Evolutionary conservation across 1,139 yeast genomes (phyloP).

Genomic region (Pichia sp.): DNA sequence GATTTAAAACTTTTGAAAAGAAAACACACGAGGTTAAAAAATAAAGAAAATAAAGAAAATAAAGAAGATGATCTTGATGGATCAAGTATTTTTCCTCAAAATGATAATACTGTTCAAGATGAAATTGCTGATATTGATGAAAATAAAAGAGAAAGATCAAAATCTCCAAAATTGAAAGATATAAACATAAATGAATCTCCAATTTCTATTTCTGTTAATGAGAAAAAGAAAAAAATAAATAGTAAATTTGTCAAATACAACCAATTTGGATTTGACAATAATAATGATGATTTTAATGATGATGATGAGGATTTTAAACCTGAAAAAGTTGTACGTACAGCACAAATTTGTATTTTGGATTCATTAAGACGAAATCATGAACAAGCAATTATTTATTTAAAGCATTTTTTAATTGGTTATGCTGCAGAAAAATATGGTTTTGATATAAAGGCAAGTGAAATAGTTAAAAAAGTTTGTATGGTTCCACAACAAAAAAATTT

Average conservation of each 20-base stretch:
- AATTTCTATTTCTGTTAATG: no score
- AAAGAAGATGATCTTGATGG: background rate
- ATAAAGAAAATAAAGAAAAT: background rate
- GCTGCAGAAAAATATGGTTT: conserved; percentile 59
- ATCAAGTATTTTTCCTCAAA: background rate
- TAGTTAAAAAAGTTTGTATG: conserved; percentile 41
- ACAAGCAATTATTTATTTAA: conserved; percentile 49
- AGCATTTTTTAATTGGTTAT: conserved; percentile 59
- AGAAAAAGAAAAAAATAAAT: no score
- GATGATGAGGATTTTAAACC: background rate
- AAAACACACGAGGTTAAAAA: conserved; percentile 2
- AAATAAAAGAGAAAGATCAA: background rate
- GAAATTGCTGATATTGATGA: background rate
- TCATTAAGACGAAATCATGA: conserved; percentile 61
- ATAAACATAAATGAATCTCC: no score
- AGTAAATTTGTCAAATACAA: no score
- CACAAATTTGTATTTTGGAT: conserved; percentile 67
- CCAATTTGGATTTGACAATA: background rate
- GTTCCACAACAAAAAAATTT: conserved; percentile 86
- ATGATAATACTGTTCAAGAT: background rate
- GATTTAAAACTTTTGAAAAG: conserved; percentile 36
- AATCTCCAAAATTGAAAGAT: no score
- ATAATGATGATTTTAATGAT: background rate
- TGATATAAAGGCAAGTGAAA: conserved; percentile 39
- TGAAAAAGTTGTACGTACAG: conserved; percentile 27